Conservation (phyloP, 2,329 filamentous ascomycete genomes). For the Fusarium coicis region DNA sequence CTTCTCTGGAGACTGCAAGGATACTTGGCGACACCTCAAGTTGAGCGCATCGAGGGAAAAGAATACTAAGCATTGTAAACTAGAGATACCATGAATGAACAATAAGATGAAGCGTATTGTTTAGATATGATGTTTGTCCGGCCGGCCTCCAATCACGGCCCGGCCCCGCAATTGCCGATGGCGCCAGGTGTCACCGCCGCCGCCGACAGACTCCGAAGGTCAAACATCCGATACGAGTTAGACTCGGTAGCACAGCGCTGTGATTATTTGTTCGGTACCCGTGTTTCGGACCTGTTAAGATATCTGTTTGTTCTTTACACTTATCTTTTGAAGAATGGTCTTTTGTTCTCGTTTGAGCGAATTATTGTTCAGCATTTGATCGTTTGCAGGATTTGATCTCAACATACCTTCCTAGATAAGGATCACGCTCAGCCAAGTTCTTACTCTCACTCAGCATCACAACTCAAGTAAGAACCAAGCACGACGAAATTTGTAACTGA, state of each 20-base stretch:
- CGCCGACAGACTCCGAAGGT: slow-evolving; percentile 9
- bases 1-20: slow-evolving; percentile 69
- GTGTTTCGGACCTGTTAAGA: background rate
- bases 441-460: background rate
- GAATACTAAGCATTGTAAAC: background rate
- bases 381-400: slow-evolving; percentile 2
- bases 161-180: slow-evolving; percentile 17
- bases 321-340: background rate
- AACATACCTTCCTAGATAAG: background rate
- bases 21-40: slow-evolving; percentile 52
- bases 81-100: background rate
- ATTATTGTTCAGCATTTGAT: slow-evolving; percentile 20
- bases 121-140: background rate
- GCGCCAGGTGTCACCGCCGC: slow-evolving; percentile 7
- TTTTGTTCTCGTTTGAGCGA: slow-evolving; percentile 22
- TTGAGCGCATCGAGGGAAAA: background rate
- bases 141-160: slow-evolving; percentile 6
- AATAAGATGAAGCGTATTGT: background rate
- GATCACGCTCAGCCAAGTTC: background rate
- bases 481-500: background rate
- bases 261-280: background rate
- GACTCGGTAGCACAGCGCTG: background rate
- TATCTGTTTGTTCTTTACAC: background rate
- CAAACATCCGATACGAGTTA: background rate
- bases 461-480: background rate